Evolutionary conservation across 2,329 filamentous ascomycete genomes (phyloP).

Genomic region (Magnaporthiopsis incrustans): DNA sequence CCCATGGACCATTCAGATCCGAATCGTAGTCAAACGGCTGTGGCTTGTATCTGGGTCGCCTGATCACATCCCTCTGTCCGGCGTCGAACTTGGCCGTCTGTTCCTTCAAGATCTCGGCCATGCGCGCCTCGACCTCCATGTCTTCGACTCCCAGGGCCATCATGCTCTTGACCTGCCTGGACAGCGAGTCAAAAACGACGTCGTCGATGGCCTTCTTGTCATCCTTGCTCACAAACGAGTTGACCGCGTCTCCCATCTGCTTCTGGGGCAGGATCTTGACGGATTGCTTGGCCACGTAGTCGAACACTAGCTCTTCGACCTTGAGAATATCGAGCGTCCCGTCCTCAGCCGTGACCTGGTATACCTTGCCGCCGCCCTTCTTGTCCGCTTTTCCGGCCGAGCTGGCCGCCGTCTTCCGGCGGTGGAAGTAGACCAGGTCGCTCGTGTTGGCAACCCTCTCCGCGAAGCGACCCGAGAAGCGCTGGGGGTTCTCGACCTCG

Average conservation of each 20-base stretch:
- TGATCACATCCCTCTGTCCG: slow-evolving; percentile 42
- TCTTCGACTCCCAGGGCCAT: slow-evolving; percentile 60
- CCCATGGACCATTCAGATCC: slow-evolving; percentile 83
- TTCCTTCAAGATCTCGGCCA: slow-evolving; percentile 62
- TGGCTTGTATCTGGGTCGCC: slow-evolving; percentile 49
- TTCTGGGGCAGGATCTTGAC: slow-evolving; percentile 90
- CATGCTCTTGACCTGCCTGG: slow-evolving; percentile 62
- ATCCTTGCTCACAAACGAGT: slow-evolving; percentile 88
- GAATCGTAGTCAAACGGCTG: slow-evolving; percentile 79
- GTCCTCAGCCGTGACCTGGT: slow-evolving; percentile 56
- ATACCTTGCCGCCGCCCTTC: slow-evolving; percentile 47
- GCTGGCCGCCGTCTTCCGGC: slow-evolving; percentile 62
- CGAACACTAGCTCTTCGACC: slow-evolving; percentile 79
- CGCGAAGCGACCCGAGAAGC: slow-evolving; percentile 87
- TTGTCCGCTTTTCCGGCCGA: slow-evolving; percentile 18
- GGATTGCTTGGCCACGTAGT: slow-evolving; percentile 80
- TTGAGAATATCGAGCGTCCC: slow-evolving; percentile 69
- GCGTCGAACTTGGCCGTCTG: slow-evolving; percentile 64
- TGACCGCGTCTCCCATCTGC: slow-evolving; percentile 85
- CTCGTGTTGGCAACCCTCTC: slow-evolving; percentile 89
- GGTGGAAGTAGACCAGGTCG: slow-evolving; percentile 87
- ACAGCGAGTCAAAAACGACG: slow-evolving; percentile 66
- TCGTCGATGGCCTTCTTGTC: slow-evolving; percentile 87
- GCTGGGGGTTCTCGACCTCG: slow-evolving; percentile 89
- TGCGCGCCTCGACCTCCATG: slow-evolving; percentile 65